phyloP scores from a whole-genome alignment of 306 rosid species.

The Rosa persica region DNA sequence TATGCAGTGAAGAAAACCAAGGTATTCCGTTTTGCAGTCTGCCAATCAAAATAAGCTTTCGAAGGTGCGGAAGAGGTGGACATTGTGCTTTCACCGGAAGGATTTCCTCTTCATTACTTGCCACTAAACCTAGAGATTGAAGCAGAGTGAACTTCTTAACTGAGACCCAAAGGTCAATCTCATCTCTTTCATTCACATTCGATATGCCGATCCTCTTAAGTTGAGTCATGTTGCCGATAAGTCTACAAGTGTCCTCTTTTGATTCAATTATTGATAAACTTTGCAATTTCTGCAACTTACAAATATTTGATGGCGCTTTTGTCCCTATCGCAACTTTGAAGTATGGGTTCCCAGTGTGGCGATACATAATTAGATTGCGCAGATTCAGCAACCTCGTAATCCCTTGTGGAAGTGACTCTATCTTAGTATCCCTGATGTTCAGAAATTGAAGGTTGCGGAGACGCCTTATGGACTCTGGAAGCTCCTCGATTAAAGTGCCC shows the following conservation, averaged over 20 bases:
- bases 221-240: background rate
- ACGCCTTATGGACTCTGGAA: background rate
- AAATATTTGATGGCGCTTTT: background rate
- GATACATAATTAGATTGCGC: background rate
- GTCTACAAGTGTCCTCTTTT: background rate
- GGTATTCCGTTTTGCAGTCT: conserved; percentile 1
- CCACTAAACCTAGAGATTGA: background rate
- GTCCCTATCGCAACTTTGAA: background rate
- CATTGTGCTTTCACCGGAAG: conserved; percentile 2
- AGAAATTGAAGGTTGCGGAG: background rate
- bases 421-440: background rate
- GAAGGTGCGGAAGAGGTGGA: conserved; percentile 9
- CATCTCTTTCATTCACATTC: background rate
- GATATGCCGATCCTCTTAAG: background rate
- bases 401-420: background rate
- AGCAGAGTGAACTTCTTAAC: background rate
- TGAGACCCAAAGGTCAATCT: background rate
- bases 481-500: background rate
- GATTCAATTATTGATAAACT: background rate
- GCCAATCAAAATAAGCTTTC: background rate
- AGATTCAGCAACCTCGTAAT: background rate
- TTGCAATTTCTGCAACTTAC: background rate
- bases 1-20: conserved; percentile 1
- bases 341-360: background rate
- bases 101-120: background rate